These are phyloP conservation scores for Polygonum maritimum DNA, from an alignment of 148 eudicot species.

Conservation along the genomic window DNA sequence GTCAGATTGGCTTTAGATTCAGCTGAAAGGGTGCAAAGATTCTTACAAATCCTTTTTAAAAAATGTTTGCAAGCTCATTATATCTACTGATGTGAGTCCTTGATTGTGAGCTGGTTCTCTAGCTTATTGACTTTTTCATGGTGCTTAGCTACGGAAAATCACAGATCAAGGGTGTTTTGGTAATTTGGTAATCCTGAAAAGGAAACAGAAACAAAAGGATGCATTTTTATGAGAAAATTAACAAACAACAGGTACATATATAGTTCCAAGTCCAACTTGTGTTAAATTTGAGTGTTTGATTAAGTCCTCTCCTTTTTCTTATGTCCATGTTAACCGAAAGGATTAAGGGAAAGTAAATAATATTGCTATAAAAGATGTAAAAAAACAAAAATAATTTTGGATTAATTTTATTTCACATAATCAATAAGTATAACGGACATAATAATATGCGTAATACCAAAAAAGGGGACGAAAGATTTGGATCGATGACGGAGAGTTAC, in stretches of 20 bases:
- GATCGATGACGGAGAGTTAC: too few species aligned
- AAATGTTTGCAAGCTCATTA: neutral
- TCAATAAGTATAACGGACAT: too few species aligned
- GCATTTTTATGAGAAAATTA: neutral
- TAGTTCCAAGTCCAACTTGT: neutral
- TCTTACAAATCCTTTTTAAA: neutral
- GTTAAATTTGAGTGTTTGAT: neutral
- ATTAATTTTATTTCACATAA: too few species aligned
- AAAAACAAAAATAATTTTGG: too few species aligned
- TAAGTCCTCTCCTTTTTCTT: neutral
- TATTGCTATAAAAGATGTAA: too few species aligned
- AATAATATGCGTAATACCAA: too few species aligned
- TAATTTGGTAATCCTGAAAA: neutral
- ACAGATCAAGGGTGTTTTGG: neutral
- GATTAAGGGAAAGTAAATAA: neutral
- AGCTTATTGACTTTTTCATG: constrained; percentile 3
- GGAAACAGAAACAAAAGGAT: neutral
- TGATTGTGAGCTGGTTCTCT: neutral
- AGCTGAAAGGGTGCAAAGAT: neutral
- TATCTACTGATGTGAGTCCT: neutral
- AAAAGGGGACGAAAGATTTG: too few species aligned
- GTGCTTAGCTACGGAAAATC: neutral
- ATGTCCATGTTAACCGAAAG: neutral
- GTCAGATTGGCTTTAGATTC: neutral
- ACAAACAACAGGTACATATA: too few species aligned